These are phyloP conservation scores for Suillus bovinus DNA, from an alignment of 768 basidiomycete species.

Conservation along the genomic window DNA sequence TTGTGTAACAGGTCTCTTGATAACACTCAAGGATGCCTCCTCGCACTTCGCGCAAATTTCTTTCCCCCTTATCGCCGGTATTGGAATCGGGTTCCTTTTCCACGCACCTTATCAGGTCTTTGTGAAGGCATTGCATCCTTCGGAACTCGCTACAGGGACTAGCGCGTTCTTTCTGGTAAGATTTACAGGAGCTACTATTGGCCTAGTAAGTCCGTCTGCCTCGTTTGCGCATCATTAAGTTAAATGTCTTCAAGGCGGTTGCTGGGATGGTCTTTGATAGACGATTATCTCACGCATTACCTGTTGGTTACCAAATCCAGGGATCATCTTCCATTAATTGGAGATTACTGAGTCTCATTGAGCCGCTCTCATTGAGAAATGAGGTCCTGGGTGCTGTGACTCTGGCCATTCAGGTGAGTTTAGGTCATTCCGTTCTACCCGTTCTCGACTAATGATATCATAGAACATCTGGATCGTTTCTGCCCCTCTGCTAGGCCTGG, in stretches of 20 bases:
- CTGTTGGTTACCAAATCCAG: constrained; percentile 43
- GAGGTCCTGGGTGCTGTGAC: constrained; percentile 56
- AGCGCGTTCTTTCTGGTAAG: constrained; percentile 87
- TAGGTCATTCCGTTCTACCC: constrained; percentile 8
- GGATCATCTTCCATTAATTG: constrained; percentile 54
- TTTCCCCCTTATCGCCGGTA: constrained; percentile 72
- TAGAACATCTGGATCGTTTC: constrained; percentile 77
- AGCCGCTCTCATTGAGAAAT: constrained; percentile 45
- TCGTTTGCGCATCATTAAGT: constrained; percentile 9
- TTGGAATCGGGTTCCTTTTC: constrained; percentile 82
- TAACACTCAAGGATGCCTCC: constrained; percentile 57
- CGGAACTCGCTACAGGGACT: constrained; percentile 75
- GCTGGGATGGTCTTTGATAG: constrained; percentile 75
- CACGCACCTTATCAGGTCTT: constrained; percentile 86
- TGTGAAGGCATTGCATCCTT: constrained; percentile 59
- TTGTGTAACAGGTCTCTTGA: constrained; percentile 59
- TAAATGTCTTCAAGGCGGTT: constrained; percentile 50
- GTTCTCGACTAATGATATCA: constrained; percentile 17
- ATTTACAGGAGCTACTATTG: constrained; percentile 83
- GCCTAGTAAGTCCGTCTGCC: constrained; percentile 54
- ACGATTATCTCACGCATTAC: constrained; percentile 48
- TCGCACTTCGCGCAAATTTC: constrained; percentile 43
- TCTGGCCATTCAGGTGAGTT: constrained; percentile 59
- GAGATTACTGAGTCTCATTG: constrained; percentile 46
- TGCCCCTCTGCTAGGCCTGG: constrained; percentile 64